phyloP scores from a whole-genome alignment of 805 yeast species.

The Isabelozyma heimii region DNA sequence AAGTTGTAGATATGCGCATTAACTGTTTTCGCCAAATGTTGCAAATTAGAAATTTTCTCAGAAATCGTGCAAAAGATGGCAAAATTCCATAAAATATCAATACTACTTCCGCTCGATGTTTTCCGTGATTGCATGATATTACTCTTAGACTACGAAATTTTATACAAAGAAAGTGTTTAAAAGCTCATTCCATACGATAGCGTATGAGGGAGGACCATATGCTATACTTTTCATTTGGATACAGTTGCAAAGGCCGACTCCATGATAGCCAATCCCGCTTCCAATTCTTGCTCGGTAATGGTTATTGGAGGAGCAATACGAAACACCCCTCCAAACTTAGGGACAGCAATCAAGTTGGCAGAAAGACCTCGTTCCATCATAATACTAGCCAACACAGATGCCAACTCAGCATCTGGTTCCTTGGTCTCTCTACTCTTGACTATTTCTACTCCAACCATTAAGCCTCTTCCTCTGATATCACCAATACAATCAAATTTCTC shows the following conservation, averaged over 20 bases:
- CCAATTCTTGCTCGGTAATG: neutral
- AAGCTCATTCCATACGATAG: no score
- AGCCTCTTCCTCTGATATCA: conserved; percentile 17
- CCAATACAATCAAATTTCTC: conserved; percentile 5
- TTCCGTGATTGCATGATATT: no score
- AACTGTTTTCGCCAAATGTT: neutral
- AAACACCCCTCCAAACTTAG: conserved; percentile 15
- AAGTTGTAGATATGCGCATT: neutral
- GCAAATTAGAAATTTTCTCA: neutral
- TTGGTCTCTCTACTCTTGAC: conserved; percentile 10
- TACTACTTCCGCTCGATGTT: neutral
- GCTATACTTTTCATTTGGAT: neutral
- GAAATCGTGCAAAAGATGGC: neutral
- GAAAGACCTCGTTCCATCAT: conserved; percentile 18
- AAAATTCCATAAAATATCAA: neutral
- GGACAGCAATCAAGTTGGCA: conserved; percentile 22
- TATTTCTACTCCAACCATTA: conserved; percentile 16
- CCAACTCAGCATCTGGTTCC: conserved; percentile 6
- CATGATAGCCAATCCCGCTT: neutral
- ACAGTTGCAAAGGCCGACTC: neutral
- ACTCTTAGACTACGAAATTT: no score
- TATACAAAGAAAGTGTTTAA: no score
- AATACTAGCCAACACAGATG: neutral
- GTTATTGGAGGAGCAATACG: conserved; percentile 22
- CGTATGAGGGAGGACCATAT: neutral